Evolutionary conservation across 345 rosid genomes (phyloP), one percentile per base, ranked within the genome.

Genomic region (Gossypium sturtianum): DNA sequence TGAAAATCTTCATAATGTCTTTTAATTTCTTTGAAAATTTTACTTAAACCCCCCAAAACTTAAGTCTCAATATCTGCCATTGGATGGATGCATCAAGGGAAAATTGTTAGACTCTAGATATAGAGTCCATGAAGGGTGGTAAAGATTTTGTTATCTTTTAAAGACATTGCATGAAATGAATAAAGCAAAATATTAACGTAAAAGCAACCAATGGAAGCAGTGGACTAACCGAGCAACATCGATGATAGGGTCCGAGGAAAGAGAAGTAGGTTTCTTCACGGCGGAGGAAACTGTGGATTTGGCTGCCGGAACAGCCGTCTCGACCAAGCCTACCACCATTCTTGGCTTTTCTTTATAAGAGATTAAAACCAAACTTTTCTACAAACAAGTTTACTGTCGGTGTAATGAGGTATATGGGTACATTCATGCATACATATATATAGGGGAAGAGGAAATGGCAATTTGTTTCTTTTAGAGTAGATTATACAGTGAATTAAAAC

Each of bases 141-240:
- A 34, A 34, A 34, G 5, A 1, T 34, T 34, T 34, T 34, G 7
- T 34, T 34, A 34, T 34, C 41, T 34, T 34, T 34, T 34, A 34
- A 34, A 34, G 41, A 34, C 41, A 34, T 34, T 34, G 41, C 41
- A 34, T 34, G 41, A 34, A 34, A 34, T 34, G 41, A 34, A 34
- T 34, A 34, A 34, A 34, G 41, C 41, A 34, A 34, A 34, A 34
- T 34, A 5, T 34, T 20, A 19, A 27, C 12, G 67, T 9, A 22
- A 43, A 43, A 12, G 29, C 13, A 41, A 65, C 11, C 2, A 44
- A 44, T 43, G 27, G 10, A 44, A 13, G n/a, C 25, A 8, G 12
- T 66, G 70, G 54, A 67, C 57, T 15, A 3, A 67, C 71, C 57
- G 71, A 67, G 71, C 71, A 23, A 67, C 17, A 52, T 67, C 15